Evolutionary conservation across 2,329 filamentous ascomycete species (phyloP), one percentile per base, ranked within the genome.

Genomic region (Pseudocercospora eumusae): DNA sequence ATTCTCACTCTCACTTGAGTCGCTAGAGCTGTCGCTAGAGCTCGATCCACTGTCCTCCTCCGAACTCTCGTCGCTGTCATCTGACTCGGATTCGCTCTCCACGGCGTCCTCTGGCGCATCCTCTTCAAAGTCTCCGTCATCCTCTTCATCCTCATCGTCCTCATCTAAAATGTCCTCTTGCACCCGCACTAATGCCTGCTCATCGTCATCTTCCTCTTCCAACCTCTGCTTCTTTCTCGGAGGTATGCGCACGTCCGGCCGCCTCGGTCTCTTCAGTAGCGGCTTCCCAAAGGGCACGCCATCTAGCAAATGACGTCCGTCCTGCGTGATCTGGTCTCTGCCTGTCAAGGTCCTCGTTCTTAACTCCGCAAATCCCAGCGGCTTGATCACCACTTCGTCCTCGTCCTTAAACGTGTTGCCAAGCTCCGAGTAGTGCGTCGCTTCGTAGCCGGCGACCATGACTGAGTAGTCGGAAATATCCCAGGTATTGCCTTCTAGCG

Each of bases 401-500:
- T 95, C 92, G 56, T 93, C 88, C 68, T 90, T 89, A 61, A 96
- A 79, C 9, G 95, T 80, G 49, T 83, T 83, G 13, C 82, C 80
- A 5, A 96, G 83, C 20, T 84, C 81, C 73, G 91, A 88, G 70
- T 91, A 98, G 77, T 97, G 93, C 60, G 97, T 78, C 70, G 91
- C 95, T 77, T 98, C 93, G 68, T 91, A 97, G 50, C 84, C 86
- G 18, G 77, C 79, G 3, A 96, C 82, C 75, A 96, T 90, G 28
- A 96, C 91, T 8, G 85, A 85, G 75, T 98, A 98, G 74, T 97
- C 91, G 71, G 97, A 93, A 3, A 96, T 78, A 0, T 91, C 92
- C 91, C 92, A 96, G 63, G 92, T 82, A 44, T 83, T 82, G 60
- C 88, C 87, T 78, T 96, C 92, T 0, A 98, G 84, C 0, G 93